phyloP scores from a whole-genome alignment of 2,329 filamentous ascomycete species.

The Paracorniculantispora psalliotae region DNA sequence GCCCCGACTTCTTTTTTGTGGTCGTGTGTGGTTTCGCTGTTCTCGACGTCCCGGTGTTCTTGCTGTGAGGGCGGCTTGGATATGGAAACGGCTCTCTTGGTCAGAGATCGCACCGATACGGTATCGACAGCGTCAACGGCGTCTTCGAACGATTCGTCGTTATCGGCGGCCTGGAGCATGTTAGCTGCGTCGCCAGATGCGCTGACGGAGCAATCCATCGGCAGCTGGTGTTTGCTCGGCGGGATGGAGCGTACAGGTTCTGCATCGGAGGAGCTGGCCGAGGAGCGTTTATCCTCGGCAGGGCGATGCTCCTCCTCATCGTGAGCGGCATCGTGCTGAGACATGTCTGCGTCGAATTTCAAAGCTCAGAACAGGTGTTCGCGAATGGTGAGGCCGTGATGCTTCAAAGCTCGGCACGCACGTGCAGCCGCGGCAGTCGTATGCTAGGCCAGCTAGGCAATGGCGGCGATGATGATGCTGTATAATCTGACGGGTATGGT shows the following conservation, averaged over 20 bases:
- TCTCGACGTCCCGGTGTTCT: slow-evolving; percentile 14
- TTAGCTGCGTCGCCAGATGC: slow-evolving; percentile 15
- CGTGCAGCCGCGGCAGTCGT: slow-evolving; percentile 6
- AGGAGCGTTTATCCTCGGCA: not conserved
- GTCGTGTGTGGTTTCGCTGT: not conserved
- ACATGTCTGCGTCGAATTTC: slow-evolving; percentile 16
- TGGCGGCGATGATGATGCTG: not conserved
- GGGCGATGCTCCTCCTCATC: slow-evolving; percentile 10
- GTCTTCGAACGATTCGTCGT: slow-evolving; percentile 65
- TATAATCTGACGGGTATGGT: slow-evolving; percentile 10
- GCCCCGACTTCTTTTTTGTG: not conserved
- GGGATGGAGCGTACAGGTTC: slow-evolving; percentile 3
- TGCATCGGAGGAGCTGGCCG: slow-evolving; percentile 1
- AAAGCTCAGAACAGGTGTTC: not conserved
- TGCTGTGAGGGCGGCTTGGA: slow-evolving; percentile 11
- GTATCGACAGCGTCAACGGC: slow-evolving; percentile 59
- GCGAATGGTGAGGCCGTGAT: slow-evolving; percentile 5
- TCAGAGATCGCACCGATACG: slow-evolving; percentile 59
- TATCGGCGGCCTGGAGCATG: slow-evolving; percentile 25
- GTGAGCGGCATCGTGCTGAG: slow-evolving; percentile 16
- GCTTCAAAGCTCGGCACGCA: slow-evolving; percentile 1
- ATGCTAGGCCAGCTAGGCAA: slow-evolving; percentile 12
- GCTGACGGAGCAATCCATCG: not conserved
- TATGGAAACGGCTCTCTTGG: slow-evolving; percentile 36
- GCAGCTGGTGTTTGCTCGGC: not conserved